Evolutionary conservation across 495 filamentous ascomycete genomes (phyloP).

Genomic region (Rhizodiscina lignyota): DNA sequence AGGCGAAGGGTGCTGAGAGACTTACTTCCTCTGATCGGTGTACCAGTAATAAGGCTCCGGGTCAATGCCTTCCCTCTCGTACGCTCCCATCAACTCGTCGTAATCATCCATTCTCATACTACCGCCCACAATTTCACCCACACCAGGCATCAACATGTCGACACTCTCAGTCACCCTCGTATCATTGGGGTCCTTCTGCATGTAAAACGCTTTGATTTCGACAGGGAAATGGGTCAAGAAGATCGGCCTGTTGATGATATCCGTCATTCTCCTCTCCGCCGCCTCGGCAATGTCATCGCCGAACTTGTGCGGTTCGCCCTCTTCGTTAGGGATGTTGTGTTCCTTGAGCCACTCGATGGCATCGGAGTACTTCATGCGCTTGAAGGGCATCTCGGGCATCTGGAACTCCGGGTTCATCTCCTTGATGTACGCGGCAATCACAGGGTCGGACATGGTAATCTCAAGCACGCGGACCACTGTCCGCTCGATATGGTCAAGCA

Average conservation of each 20-base stretch:
- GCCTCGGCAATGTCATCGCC: slow-evolving; percentile 98
- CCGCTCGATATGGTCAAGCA: slow-evolving; percentile 79
- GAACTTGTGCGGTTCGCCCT: slow-evolving; percentile 74
- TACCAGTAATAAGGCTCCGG: slow-evolving; percentile 95
- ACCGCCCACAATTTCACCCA: slow-evolving; percentile 93
- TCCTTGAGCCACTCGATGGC: slow-evolving; percentile 87
- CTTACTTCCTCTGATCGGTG: slow-evolving; percentile 93
- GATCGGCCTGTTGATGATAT: slow-evolving; percentile 86
- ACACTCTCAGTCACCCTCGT: slow-evolving; percentile 88
- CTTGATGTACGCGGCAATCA: slow-evolving; percentile 50
- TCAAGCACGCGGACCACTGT: slow-evolving; percentile 81
- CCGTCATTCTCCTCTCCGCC: slow-evolving; percentile 92
- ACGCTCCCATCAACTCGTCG: slow-evolving; percentile 81
- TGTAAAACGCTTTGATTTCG: slow-evolving; percentile 99
- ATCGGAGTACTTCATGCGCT: slow-evolving; percentile 87
- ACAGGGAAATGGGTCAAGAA: slow-evolving; percentile 95
- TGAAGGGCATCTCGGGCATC: slow-evolving; percentile 70
- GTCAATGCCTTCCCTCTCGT: slow-evolving; percentile 72
- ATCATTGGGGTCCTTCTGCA: slow-evolving; percentile 79
- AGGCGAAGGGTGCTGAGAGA: too few relatives aligned
- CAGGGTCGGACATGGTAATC: slow-evolving; percentile 52
- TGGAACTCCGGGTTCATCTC: slow-evolving; percentile 80
- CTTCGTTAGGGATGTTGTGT: slow-evolving; percentile 83
- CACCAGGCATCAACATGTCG: slow-evolving; percentile 88
- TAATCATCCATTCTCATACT: slow-evolving; percentile 92